A percentile compares a stretch with the other conserved stretches of the same genome.
These are phyloP conservation scores for Acmispon strigosus DNA, from an alignment of 306 rosid species.

Conservation along the genomic window DNA sequence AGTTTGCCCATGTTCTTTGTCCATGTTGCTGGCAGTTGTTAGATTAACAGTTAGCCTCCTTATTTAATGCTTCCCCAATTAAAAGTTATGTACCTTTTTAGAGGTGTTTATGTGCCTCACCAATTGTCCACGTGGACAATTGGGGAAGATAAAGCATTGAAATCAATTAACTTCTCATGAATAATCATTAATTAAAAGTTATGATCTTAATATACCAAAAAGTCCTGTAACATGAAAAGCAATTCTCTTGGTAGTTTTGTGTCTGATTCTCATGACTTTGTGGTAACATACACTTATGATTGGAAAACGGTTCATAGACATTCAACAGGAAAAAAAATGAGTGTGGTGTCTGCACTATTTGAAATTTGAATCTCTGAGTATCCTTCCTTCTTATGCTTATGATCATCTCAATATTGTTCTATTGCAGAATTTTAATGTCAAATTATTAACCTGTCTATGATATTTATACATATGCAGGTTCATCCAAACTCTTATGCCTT, in stretches of 20 bases:
- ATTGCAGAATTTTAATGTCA: neutral
- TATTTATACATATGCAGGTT: constrained; percentile 26
- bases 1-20: neutral
- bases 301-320: no score
- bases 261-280: neutral
- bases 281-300: no score
- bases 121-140: neutral
- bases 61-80: constrained; percentile 16
- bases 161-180: neutral
- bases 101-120: neutral
- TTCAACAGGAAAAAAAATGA: no score
- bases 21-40: constrained; percentile 32
- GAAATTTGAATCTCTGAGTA: no score
- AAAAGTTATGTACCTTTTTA: neutral
- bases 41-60: constrained; percentile 14
- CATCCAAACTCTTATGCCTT: constrained; percentile 78
- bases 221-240: neutral
- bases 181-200: neutral
- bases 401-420: neutral
- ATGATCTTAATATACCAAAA: neutral
- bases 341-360: no score
- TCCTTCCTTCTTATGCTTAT: no score
- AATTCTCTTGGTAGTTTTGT: neutral
- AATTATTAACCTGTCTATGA: neutral
- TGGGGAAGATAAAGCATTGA: neutral